A percentile compares a stretch with the other conserved stretches of the same genome.
phyloP scores from a whole-genome alignment of 345 rosid species.

The Kandelia obovata region DNA sequence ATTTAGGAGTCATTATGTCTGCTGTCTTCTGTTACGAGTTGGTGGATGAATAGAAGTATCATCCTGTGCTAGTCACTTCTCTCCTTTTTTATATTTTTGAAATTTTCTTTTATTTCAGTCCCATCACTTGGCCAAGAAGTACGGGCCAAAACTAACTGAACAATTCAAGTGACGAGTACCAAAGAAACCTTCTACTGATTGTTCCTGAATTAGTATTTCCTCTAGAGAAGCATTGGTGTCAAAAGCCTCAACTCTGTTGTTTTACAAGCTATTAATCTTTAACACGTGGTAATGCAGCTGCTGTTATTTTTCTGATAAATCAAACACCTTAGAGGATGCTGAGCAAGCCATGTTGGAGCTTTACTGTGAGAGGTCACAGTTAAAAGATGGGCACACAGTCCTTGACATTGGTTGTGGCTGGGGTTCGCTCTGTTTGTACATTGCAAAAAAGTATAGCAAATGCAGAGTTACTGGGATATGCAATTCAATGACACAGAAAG shows the following conservation, averaged over 20 bases:
- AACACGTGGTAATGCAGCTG: constrained; percentile 36
- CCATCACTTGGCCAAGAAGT: too few species aligned
- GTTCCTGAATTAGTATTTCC: neutral
- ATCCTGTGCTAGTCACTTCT: too few species aligned
- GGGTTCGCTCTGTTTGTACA: constrained; percentile 78
- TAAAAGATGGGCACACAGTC: constrained; percentile 69
- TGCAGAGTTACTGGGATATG: constrained; percentile 81
- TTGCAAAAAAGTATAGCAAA: constrained; percentile 58
- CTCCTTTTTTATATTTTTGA: too few species aligned
- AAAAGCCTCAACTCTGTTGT: neutral
- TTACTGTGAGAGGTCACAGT: constrained; percentile 60
- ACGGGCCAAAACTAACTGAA: too few species aligned
- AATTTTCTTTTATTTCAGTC: too few species aligned
- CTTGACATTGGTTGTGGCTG: constrained; percentile 93
- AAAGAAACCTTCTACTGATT: too few species aligned
- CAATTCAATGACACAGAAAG: constrained; percentile 78
- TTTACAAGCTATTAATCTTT: constrained; percentile 2
- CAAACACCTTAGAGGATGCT: constrained; percentile 67
- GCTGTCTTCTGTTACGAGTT: too few species aligned
- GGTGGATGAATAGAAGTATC: too few species aligned
- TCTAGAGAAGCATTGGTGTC: neutral
- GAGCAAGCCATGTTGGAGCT: constrained; percentile 72
- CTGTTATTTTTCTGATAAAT: constrained; percentile 60
- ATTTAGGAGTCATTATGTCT: too few species aligned
- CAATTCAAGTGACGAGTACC: neutral